Evolutionary conservation across 2,329 filamentous ascomycete species (phyloP).

Genomic region (Cryphonectria naterciae): DNA sequence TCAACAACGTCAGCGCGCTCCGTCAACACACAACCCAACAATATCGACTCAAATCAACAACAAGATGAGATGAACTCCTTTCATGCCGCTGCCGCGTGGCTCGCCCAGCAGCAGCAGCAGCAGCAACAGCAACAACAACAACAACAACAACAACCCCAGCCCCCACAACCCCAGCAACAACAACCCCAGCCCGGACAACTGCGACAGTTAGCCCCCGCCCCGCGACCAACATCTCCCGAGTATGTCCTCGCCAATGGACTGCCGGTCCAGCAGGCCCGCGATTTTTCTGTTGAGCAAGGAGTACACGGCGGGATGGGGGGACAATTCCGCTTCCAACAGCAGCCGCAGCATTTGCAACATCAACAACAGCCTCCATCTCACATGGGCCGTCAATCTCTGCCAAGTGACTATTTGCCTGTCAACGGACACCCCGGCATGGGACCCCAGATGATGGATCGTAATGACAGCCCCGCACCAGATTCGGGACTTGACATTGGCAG

Average conservation of each 20-base stretch:
- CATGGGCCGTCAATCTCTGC: conserved; percentile 54
- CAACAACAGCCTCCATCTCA: conserved; percentile 38
- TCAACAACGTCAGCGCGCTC: conserved; percentile 60
- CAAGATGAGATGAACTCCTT: conserved; percentile 50
- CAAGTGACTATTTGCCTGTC: conserved; percentile 52
- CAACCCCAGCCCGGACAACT: conserved; percentile 42
- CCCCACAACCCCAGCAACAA: conserved; percentile 38
- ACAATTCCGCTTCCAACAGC: conserved; percentile 43
- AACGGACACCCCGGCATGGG: conserved; percentile 25
- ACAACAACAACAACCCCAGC: conserved; percentile 26
- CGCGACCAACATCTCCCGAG: conserved; percentile 57
- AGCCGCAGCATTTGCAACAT: conserved; percentile 34
- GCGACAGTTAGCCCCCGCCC: conserved; percentile 47
- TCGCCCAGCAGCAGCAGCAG: conserved; percentile 33
- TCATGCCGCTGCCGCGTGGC: conserved; percentile 50
- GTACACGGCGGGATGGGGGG: conserved; percentile 50
- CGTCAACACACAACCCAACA: conserved; percentile 52
- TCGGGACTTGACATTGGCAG: conserved; percentile 50
- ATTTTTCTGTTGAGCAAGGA: conserved; percentile 54
- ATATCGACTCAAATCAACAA: conserved; percentile 55
- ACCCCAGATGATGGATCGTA: conserved; percentile 63
- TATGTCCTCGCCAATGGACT: conserved; percentile 58
- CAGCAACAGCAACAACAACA: conserved; percentile 37
- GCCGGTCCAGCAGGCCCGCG: conserved; percentile 50
- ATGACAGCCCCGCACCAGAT: conserved; percentile 62